Percentiles rank a stretch among this genome's conserved stretches.
phyloP scores from a whole-genome alignment of 352 stramenopile genomes.

The Phytopythium delawarense region DNA sequence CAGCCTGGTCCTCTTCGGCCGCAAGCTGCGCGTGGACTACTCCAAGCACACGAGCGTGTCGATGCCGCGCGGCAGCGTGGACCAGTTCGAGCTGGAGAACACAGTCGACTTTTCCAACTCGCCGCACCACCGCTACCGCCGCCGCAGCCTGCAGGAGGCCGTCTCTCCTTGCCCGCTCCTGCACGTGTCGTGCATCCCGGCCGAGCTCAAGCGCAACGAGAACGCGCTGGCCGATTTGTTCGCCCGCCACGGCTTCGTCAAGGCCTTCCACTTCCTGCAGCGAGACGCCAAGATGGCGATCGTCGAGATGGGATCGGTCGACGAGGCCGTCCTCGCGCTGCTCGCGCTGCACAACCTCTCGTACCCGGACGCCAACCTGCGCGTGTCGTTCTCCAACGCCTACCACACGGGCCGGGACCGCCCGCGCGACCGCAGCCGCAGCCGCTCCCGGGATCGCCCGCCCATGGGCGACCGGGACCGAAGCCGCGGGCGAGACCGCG shows the following conservation, averaged over 20 bases:
- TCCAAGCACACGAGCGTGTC: constrained; percentile 79
- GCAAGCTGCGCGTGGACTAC: constrained; percentile 80
- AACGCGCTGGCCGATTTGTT: constrained; percentile 63
- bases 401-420: constrained; percentile 15
- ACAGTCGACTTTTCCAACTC: constrained; percentile 73
- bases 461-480: neutral
- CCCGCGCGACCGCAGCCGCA: constrained; percentile 40
- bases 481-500: neutral
- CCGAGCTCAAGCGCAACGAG: constrained; percentile 59
- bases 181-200: constrained; percentile 71
- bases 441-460: constrained; percentile 31
- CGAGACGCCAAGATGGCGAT: constrained; percentile 82
- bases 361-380: constrained; percentile 71
- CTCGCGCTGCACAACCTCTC: constrained; percentile 64
- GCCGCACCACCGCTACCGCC: constrained; percentile 74
- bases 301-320: constrained; percentile 67
- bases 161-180: constrained; percentile 56
- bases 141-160: constrained; percentile 56
- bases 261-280: constrained; percentile 61
- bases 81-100: constrained; percentile 82
- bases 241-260: constrained; percentile 64
- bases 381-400: constrained; percentile 78
- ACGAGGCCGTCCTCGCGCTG: constrained; percentile 74
- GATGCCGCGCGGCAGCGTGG: constrained; percentile 75
- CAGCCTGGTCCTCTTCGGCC: constrained; percentile 65